Percentiles rank a stretch among this genome's conserved stretches.
Conservation (phyloP, 768 basidiomycete species). For the Mycena rosella region DNA sequence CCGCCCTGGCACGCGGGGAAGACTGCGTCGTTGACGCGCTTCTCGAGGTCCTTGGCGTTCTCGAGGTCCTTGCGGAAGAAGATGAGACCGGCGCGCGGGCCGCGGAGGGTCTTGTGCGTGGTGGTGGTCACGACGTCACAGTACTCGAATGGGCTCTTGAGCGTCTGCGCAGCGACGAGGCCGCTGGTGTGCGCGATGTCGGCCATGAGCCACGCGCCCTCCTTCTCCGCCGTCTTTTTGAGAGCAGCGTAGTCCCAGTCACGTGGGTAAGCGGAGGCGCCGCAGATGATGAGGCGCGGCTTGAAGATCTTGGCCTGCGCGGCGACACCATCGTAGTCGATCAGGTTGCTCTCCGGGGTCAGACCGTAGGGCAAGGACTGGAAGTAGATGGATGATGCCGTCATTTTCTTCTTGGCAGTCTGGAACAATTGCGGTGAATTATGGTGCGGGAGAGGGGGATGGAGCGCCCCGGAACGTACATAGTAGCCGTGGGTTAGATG, state of each 20-base stretch:
- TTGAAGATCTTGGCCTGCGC: constrained; percentile 95
- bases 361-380: constrained; percentile 96
- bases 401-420: constrained; percentile 99
- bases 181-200: constrained; percentile 99
- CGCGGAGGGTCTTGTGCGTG: constrained; percentile 99
- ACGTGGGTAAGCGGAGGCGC: constrained; percentile 97
- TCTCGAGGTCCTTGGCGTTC: constrained; percentile 88
- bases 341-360: constrained; percentile 83
- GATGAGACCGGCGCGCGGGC: constrained; percentile 96
- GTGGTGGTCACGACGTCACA: constrained; percentile 99
- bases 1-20: constrained; percentile 99
- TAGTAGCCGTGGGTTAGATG: constrained; percentile 99
- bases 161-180: constrained; percentile 91
- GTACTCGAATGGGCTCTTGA: constrained; percentile 92
- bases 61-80: constrained; percentile 97
- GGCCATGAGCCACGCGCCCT: constrained; percentile 94
- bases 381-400: constrained; percentile 99
- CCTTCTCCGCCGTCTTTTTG: constrained; percentile 84
- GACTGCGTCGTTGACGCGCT: constrained; percentile 97
- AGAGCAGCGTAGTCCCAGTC: constrained; percentile 96
- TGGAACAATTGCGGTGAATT: constrained; percentile 44
- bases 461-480: constrained; percentile 58
- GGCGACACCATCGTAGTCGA: constrained; percentile 88
- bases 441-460: not conserved
- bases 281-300: constrained; percentile 94